Conservation (phyloP, 441 rosid genomes). For the Lepidium campestre region DNA sequence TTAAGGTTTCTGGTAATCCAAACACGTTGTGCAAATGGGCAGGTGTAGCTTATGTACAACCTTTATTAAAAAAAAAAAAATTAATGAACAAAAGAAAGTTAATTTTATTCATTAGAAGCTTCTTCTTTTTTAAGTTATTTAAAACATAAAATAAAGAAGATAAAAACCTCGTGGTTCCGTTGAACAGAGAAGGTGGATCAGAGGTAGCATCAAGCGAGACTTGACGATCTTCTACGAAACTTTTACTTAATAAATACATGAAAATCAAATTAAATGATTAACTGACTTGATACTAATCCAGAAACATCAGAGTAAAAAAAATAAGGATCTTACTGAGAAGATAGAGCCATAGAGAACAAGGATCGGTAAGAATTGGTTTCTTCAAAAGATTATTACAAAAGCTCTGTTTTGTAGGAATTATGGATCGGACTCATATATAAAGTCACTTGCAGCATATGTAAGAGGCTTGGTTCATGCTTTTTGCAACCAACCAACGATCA, state of each 20-base stretch:
- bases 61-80: no score
- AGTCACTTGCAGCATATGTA: no score
- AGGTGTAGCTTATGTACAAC: slow-evolving; percentile 62
- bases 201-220: slow-evolving; percentile 55
- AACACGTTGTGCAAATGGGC: slow-evolving; percentile 81
- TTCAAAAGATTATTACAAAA: background rate
- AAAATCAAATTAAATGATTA: background rate
- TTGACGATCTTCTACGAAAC: slow-evolving; percentile 46
- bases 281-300: background rate
- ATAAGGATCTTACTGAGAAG: slow-evolving; percentile 2
- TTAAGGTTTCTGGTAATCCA: slow-evolving; percentile 77
- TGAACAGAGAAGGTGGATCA: slow-evolving; percentile 58
- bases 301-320: background rate
- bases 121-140: background rate
- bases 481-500: background rate
- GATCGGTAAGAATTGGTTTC: background rate
- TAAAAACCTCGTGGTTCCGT: slow-evolving; percentile 61
- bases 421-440: background rate
- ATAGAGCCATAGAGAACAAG: background rate
- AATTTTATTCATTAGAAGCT: background rate
- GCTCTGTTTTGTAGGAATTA: background rate
- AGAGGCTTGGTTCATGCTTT: slow-evolving; percentile 3
- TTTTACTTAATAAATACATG: background rate
- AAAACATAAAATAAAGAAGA: background rate
- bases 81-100: background rate